phyloP scores from a whole-genome alignment of 768 basidiomycete species.

The Hydnomerulius pinastri region DNA sequence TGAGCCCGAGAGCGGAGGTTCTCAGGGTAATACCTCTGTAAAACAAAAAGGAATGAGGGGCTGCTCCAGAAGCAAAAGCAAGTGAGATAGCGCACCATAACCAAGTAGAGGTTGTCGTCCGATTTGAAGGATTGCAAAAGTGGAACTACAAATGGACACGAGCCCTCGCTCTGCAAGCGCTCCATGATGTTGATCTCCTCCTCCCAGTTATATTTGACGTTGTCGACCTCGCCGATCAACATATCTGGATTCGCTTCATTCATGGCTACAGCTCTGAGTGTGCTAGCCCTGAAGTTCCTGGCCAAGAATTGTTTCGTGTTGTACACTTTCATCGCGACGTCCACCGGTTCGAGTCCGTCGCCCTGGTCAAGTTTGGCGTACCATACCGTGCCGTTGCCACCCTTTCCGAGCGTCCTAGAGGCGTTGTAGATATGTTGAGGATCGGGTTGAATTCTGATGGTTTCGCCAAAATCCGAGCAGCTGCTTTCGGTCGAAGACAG shows the following conservation, averaged over 20 bases:
- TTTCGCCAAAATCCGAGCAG: background rate
- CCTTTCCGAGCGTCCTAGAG: slow-evolving; percentile 5
- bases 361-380: slow-evolving; percentile 2
- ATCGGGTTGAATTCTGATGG: background rate
- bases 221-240: background rate
- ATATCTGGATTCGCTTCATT: background rate
- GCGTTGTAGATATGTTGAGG: slow-evolving; percentile 1
- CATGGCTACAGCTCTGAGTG: background rate
- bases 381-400: slow-evolving; percentile 10
- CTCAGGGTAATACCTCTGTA: slow-evolving; percentile 13
- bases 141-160: slow-evolving; percentile 12
- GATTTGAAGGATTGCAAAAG: slow-evolving; percentile 12
- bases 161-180: background rate
- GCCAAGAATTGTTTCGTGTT: background rate
- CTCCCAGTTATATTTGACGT: background rate
- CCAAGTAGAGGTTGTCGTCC: slow-evolving; percentile 13
- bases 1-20: slow-evolving; percentile 6
- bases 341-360: background rate
- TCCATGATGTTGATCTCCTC: slow-evolving; percentile 1
- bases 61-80: background rate
- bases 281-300: background rate
- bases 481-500: background rate
- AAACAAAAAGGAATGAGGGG: background rate
- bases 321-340: slow-evolving; percentile 14
- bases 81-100: slow-evolving; percentile 7